A percentile compares a stretch with the other conserved stretches of the same genome.
Conservation (phyloP, 225 moss, liverwort and hornwort species). For the Marchantia paleacea region DNA sequence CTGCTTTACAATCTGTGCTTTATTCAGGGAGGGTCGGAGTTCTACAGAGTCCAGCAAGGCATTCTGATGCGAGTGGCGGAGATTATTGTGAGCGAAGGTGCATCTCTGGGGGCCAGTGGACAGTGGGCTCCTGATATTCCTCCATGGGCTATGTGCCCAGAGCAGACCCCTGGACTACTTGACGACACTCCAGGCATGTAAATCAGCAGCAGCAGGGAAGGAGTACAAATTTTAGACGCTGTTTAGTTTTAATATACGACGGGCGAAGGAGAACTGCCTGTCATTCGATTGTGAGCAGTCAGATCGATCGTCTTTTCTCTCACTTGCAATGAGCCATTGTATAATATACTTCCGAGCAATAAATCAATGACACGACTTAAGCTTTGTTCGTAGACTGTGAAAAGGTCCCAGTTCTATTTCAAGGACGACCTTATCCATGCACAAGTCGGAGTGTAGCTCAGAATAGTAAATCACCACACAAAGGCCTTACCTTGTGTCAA, state of each 20-base stretch:
- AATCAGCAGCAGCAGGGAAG: background rate
- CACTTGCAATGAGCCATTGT: background rate
- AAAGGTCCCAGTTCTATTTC: no score
- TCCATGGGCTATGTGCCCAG: background rate
- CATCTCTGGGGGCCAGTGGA: slow-evolving; percentile 34
- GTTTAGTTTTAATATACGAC: background rate
- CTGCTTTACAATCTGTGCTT: background rate
- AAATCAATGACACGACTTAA: no score
- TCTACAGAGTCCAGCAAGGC: slow-evolving; percentile 57
- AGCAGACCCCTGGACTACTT: background rate
- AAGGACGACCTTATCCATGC: no score
- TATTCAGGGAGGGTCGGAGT: slow-evolving; percentile 59
- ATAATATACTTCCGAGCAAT: background rate
- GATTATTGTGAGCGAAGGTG: slow-evolving; percentile 49
- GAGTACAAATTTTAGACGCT: background rate
- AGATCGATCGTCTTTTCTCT: background rate
- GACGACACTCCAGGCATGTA: background rate
- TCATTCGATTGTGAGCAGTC: background rate
- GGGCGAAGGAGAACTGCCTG: background rate
- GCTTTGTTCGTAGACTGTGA: no score
- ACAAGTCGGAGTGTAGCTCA: no score
- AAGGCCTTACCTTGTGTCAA: no score
- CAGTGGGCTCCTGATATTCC: slow-evolving; percentile 23
- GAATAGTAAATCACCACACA: no score
- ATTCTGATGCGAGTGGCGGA: slow-evolving; percentile 64